Evolutionary conservation across 345 rosid genomes (phyloP).

Genomic region (Hibiscus syriacus): DNA sequence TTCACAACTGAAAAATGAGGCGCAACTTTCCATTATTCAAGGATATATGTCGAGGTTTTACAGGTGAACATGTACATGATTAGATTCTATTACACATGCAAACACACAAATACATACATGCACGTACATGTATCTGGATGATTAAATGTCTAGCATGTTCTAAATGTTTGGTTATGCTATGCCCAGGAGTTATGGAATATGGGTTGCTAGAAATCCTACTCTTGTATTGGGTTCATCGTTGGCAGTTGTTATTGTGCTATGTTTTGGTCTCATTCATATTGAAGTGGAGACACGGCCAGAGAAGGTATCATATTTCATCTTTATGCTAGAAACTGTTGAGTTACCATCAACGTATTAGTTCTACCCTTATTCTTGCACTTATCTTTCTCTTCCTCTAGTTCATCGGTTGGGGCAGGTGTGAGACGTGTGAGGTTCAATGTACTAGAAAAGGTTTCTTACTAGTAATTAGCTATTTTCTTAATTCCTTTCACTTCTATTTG

Average conservation of each 20-base stretch:
- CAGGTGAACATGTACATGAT: slow-evolving; percentile 34
- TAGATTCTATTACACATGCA: not conserved
- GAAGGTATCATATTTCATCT: slow-evolving; percentile 47
- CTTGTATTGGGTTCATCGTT: slow-evolving; percentile 58
- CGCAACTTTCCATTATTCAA: slow-evolving; percentile 59
- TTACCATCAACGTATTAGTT: not conserved
- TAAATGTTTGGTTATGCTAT: slow-evolving; percentile 16
- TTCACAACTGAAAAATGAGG: slow-evolving; percentile 21
- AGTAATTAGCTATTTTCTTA: not conserved
- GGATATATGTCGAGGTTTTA: slow-evolving; percentile 67
- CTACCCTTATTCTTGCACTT: not conserved
- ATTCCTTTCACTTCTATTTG: not conserved
- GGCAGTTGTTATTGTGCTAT: slow-evolving; percentile 61
- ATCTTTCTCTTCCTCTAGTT: not conserved
- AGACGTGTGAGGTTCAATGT: not conserved
- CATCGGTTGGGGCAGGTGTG: not conserved
- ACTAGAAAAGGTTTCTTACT: not conserved
- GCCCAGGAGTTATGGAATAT: slow-evolving; percentile 67
- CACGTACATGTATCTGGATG: not conserved
- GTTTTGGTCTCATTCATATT: slow-evolving; percentile 59
- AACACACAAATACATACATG: not conserved
- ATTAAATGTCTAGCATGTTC: slow-evolving; percentile 2
- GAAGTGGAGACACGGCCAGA: slow-evolving; percentile 90
- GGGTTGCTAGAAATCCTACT: slow-evolving; percentile 74
- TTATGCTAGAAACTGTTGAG: not conserved